A percentile compares a stretch with the other conserved stretches of the same genome.
Evolutionary conservation across 306 rosid genomes (phyloP).

Genomic region (Cucumis hystrix): DNA sequence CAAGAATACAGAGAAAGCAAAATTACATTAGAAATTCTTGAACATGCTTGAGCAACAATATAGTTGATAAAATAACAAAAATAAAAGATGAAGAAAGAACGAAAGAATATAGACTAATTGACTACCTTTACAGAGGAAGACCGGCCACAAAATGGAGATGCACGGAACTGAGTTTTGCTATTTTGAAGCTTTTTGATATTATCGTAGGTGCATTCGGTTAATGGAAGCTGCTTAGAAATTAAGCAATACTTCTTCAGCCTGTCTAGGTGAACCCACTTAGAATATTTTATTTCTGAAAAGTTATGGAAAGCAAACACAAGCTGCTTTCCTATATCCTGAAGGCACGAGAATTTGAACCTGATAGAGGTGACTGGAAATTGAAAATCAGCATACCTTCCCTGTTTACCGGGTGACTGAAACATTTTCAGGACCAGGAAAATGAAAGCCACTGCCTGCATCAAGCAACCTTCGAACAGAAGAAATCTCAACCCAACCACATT

Average conservation of each 20-base stretch:
- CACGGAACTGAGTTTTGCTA: constrained; percentile 24
- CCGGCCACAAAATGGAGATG: constrained; percentile 16
- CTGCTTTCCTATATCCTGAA: constrained; percentile 41
- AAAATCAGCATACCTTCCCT: constrained; percentile 31
- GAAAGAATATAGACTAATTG: not conserved
- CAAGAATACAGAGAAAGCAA: not conserved
- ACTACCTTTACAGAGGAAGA: constrained; percentile 48
- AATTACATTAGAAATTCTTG: not conserved
- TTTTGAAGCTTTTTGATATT: constrained; percentile 69
- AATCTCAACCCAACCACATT: constrained; percentile 74
- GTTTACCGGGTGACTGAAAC: constrained; percentile 37
- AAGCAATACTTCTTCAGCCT: constrained; percentile 50
- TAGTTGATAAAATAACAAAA: not conserved
- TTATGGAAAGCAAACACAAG: constrained; percentile 63
- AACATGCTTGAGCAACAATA: not conserved
- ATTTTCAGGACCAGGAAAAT: constrained; percentile 42
- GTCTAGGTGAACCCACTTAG: constrained; percentile 66
- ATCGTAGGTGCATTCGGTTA: constrained; percentile 81
- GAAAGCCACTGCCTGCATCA: constrained; percentile 53
- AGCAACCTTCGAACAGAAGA: constrained; percentile 70
- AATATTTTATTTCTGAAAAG: constrained; percentile 42
- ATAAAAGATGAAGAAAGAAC: not conserved
- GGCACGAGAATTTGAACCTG: constrained; percentile 60
- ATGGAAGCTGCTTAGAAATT: constrained; percentile 55
- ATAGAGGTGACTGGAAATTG: constrained; percentile 73